Evolutionary conservation across 2,329 filamentous ascomycete genomes (phyloP), one percentile per base, ranked within the genome.

Genomic region (Epichloe coenophiala): DNA sequence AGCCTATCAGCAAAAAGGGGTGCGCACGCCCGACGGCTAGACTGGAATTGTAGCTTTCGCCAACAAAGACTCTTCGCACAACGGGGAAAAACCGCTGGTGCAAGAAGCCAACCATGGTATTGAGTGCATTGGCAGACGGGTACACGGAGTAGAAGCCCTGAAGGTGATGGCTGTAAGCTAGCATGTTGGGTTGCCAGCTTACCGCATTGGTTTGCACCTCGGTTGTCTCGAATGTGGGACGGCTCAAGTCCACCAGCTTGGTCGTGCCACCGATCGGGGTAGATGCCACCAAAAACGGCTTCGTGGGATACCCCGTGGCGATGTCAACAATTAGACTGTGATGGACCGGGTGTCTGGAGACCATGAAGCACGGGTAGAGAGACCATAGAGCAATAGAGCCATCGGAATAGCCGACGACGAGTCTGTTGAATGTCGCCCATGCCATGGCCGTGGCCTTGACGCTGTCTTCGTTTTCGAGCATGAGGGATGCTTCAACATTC

Each of bases 371-470:
- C 1, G 77, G 77, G 39, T 67, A 66, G 41, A 81, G 58, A 11
- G 77, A 80, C 77, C 77, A 81, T 11, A 80, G 64, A 19, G 70
- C 69, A 37, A 81, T 65, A 19, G 73, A 76, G 35, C 78, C 78
- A 53, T 81, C 78, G 0, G 70, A 71, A 58, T 80, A 76, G 46
- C 76, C 78, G 33, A 77, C 64, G 0, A 69, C 74, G 39, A 81
- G 63, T 21, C 76, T 72, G 57, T 80, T 80, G 55, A 70, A 68
- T 52, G 71, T 74, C 36, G 73, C 63, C 78, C 78, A 81, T 11
- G 75, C 68, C 48, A 81, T 68, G 52, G 72, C 70, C 15, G 75
- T 78, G 31, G 74, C 72, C 27, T 69, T 65, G 40, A 77, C 63
- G 43, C 66, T 65, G 50, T 72, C 66, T 59, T 80, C 76, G 13